Percentiles rank a stretch among this genome's conserved stretches.
Evolutionary conservation across 148 eudicot species (phyloP).

Genomic region (Rheum nobile): DNA sequence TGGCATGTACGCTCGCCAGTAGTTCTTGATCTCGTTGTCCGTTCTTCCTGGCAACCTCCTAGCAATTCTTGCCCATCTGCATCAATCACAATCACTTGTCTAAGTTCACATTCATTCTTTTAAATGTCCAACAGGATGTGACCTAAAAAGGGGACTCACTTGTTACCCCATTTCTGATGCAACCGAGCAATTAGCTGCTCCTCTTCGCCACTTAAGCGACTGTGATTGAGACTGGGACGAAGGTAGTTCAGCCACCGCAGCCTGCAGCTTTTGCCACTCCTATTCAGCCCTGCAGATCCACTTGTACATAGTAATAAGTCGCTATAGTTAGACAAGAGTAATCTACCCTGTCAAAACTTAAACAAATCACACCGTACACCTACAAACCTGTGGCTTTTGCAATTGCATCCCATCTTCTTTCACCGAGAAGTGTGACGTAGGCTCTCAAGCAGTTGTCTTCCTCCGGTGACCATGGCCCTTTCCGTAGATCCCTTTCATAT

Average conservation of each 20-base stretch:
- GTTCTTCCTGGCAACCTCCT: constrained; percentile 3
- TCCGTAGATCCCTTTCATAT: constrained; percentile 23
- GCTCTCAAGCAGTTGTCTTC: constrained; percentile 35
- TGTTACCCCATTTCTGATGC: constrained; percentile 65
- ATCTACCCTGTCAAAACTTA: too few species aligned
- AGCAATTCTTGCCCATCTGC: constrained; percentile 5
- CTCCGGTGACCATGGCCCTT: constrained; percentile 47
- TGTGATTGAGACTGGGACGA: constrained; percentile 52
- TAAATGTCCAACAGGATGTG: background rate
- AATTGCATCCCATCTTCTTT: constrained; percentile 52
- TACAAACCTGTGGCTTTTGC: constrained; percentile 52
- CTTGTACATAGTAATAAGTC: background rate
- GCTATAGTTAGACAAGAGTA: background rate
- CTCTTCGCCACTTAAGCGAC: constrained; percentile 39
- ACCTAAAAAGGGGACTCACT: constrained; percentile 14
- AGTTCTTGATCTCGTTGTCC: constrained; percentile 1
- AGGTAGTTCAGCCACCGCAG: constrained; percentile 64
- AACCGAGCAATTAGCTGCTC: constrained; percentile 31
- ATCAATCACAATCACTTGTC: background rate
- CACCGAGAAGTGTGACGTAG: constrained; percentile 35
- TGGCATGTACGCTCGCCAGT: background rate
- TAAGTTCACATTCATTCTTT: too few species aligned
- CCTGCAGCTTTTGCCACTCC: constrained; percentile 75
- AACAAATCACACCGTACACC: background rate
- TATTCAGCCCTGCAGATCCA: constrained; percentile 30